Conservation (phyloP, 2,329 filamentous ascomycete genomes). For the Ilyonectria destructans region DNA sequence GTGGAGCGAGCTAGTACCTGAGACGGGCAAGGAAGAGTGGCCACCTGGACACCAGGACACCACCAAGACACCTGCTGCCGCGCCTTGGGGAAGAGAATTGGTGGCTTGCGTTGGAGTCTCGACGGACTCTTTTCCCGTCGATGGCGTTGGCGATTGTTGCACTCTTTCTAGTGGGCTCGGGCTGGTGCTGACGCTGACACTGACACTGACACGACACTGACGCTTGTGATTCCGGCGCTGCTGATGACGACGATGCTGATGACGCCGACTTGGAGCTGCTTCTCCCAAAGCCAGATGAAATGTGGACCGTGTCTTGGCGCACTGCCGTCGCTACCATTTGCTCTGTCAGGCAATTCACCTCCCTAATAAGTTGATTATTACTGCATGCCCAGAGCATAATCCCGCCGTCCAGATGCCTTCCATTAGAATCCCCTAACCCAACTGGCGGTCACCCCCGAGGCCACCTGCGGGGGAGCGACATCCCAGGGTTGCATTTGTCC, state of each 20-base stretch:
- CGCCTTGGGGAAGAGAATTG: no score
- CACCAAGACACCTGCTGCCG: neutral
- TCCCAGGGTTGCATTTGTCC: neutral
- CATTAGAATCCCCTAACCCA: neutral
- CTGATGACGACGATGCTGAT: neutral
- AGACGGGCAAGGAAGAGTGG: conserved; percentile 5
- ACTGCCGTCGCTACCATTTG: neutral
- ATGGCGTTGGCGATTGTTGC: no score
- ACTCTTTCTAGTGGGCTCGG: no score
- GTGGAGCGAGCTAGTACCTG: conserved; percentile 29
- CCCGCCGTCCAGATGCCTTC: neutral
- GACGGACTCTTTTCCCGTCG: no score
- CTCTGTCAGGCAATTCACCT: neutral
- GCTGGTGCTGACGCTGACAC: no score
- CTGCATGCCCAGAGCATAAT: neutral
- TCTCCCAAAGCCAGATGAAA: neutral
- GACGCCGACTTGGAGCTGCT: neutral
- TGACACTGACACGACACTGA: neutral
- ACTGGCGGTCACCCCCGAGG: neutral
- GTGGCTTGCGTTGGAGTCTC: no score
- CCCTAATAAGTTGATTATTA: neutral
- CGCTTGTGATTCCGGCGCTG: neutral
- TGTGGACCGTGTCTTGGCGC: neutral
- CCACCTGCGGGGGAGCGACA: neutral
- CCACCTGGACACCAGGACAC: neutral